Evolutionary conservation across 2,329 filamentous ascomycete species (phyloP).

Genomic region (Akanthomyces uredinophilus): DNA sequence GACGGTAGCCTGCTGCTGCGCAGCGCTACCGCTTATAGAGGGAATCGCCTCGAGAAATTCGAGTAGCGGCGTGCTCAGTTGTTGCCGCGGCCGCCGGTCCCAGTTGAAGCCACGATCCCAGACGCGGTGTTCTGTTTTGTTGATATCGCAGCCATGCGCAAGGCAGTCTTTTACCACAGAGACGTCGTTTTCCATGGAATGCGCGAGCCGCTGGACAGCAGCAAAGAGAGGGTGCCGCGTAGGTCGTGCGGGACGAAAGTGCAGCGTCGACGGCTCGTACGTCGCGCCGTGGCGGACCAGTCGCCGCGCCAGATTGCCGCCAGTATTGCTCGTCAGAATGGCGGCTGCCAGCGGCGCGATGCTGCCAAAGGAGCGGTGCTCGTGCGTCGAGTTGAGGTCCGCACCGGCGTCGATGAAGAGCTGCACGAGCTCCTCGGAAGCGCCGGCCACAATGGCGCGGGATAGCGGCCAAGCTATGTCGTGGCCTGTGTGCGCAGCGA

Average conservation of each 20-base stretch:
- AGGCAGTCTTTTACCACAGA: not conserved
- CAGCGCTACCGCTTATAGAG: not conserved
- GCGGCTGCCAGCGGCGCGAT: slow-evolving; percentile 1
- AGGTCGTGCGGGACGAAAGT: not conserved
- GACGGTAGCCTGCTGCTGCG: not conserved
- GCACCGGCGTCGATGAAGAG: not conserved
- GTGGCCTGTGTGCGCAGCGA: not conserved
- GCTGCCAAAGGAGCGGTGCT: not conserved
- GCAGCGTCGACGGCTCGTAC: not conserved
- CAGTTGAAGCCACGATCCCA: slow-evolving; percentile 9
- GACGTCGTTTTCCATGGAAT: not conserved
- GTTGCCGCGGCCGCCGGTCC: slow-evolving; percentile 6
- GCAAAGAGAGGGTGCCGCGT: not conserved
- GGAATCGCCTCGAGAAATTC: slow-evolving; percentile 2
- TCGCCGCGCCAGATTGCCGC: not conserved
- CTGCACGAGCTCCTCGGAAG: not conserved
- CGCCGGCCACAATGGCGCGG: slow-evolving; percentile 3
- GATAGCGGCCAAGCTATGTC: slow-evolving; percentile 1
- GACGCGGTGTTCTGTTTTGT: not conserved
- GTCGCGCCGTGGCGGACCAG: not conserved
- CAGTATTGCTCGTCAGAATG: not conserved
- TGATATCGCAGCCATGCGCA: slow-evolving; percentile 1
- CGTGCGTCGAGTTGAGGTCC: not conserved
- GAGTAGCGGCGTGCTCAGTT: slow-evolving; percentile 3
- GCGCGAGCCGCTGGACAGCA: not conserved